Base-by-base conservation (phyloP, 345 rosid genomes). In the Gossypium mustelinum region DNA sequence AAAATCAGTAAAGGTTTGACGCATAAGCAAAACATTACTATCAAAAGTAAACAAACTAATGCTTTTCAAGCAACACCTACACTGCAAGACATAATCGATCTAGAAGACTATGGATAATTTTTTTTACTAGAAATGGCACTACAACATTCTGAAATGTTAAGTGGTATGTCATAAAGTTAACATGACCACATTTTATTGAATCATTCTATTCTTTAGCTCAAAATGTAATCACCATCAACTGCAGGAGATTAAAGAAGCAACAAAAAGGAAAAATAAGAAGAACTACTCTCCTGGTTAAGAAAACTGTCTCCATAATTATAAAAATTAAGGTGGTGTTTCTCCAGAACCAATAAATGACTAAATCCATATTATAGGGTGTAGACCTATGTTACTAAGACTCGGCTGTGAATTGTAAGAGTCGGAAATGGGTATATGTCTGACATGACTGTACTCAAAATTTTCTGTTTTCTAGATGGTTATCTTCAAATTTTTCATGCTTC, bases 1-100 rank as follows among this genome's bases (percentile, higher is more conserved):
- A 60, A 62, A 52, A 77, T 83, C 78, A 83, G 80, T 74, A 60
- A 50, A 57, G 56, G 45, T 16, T 50, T 78, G 68, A 76, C 68
- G 56, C 66, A 73, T 68, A 77, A 76, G 72, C 75, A 77, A 77
- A 76, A 72, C 73, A 77, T 70, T 62, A 20, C 25, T 41, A 70
- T 13, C 39, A 50, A 66, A 34, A 78, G 45, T 10, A 47, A 66
- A 72, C 13, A 20, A 9, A 16, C 11, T 22, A 3, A 62, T 14
- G 27, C 16, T 47, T 43, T 18, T 34, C 60, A 45, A 17, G 11
- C 61, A 51, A 52, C 47, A 48, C 24, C 64, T 48, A 68, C 7
- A 52, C 18, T 44, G 14, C 50, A 57, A 73, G 29, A 43, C 0
- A 68, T 34, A 24, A 17, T 60, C 13, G 22, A 43, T 9, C 62